Percentiles rank a stretch among this genome's conserved stretches.
Conservation (phyloP, 495 filamentous ascomycete genomes). For the Antarctomyces pellizariae region DNA sequence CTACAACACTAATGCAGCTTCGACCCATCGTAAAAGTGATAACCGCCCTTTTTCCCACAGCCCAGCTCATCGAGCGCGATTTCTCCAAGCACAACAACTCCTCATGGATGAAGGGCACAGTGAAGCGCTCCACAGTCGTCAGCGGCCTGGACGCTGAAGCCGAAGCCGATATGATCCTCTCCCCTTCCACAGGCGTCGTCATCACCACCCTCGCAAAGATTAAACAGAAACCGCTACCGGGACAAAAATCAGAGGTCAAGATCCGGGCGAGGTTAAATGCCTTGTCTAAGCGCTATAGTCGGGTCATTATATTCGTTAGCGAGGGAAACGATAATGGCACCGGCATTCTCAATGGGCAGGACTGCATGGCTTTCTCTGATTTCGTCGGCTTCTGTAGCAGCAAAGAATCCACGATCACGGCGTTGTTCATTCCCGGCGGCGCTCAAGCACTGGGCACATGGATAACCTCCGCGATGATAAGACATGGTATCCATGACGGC, state of each 20-base stretch:
- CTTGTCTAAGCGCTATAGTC: slow-evolving; percentile 39
- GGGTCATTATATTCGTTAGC: slow-evolving; percentile 44
- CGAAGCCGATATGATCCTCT: slow-evolving; percentile 60
- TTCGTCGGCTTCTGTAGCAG: slow-evolving; percentile 26
- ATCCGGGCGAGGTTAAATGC: slow-evolving; percentile 32
- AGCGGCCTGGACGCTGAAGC: slow-evolving; percentile 28
- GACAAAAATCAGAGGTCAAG: slow-evolving; percentile 22
- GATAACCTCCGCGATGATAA: slow-evolving; percentile 13
- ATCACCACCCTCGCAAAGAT: slow-evolving; percentile 49
- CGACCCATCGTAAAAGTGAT: slow-evolving; percentile 5
- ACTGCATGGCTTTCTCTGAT: slow-evolving; percentile 27
- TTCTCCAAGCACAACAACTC: slow-evolving; percentile 20
- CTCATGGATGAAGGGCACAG: slow-evolving; percentile 13
- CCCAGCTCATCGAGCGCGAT: slow-evolving; percentile 33
- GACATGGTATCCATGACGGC: slow-evolving; percentile 15
- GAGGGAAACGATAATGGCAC: slow-evolving; percentile 20
- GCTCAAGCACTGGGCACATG: slow-evolving; percentile 31
- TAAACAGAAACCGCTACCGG: slow-evolving; percentile 48
- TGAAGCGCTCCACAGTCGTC: slow-evolving; percentile 10
- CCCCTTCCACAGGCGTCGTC: slow-evolving; percentile 44
- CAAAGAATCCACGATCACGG: slow-evolving; percentile 18
- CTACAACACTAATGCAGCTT: no score
- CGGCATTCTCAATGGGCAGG: slow-evolving; percentile 18
- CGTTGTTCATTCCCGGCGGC: slow-evolving; percentile 33
- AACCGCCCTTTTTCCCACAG: slow-evolving; percentile 2